Conservation (phyloP, 1,139 yeast genomes). For the Entelexis sorbosivorans region DNA sequence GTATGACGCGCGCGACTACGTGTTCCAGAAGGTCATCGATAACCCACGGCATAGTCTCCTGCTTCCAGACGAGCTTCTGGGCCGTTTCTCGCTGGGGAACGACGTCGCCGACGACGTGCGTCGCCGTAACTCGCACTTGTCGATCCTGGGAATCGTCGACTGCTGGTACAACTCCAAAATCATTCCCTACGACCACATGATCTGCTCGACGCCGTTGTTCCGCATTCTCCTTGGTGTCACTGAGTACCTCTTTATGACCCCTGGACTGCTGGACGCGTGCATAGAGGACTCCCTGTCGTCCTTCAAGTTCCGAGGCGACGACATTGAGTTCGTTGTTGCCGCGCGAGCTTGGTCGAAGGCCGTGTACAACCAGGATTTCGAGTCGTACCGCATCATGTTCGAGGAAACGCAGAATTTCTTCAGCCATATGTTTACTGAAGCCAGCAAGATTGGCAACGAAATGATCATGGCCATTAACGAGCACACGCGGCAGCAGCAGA, state of each 20-base stretch:
- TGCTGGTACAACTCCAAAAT: slow-evolving; percentile 81
- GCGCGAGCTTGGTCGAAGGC: slow-evolving; percentile 73
- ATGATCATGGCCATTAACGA: slow-evolving; percentile 72
- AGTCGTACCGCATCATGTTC: slow-evolving; percentile 58
- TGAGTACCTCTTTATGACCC: slow-evolving; percentile 79
- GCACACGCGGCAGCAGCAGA: slow-evolving; percentile 18
- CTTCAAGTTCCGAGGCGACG: slow-evolving; percentile 63
- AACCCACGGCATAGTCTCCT: slow-evolving; percentile 45
- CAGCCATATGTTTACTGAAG: slow-evolving; percentile 77
- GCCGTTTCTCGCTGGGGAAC: slow-evolving; percentile 53
- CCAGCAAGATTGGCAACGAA: slow-evolving; percentile 83
- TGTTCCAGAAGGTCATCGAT: slow-evolving; percentile 52
- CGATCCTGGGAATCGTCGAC: slow-evolving; percentile 82
- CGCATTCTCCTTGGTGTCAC: slow-evolving; percentile 89
- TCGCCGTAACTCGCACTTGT: slow-evolving; percentile 81
- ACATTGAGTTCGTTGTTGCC: slow-evolving; percentile 70
- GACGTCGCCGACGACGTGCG: slow-evolving; percentile 27
- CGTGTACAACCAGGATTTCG: slow-evolving; percentile 65
- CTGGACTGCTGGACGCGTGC: slow-evolving; percentile 67
- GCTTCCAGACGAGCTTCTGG: slow-evolving; percentile 68
- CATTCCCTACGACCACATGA: slow-evolving; percentile 90
- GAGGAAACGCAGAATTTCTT: slow-evolving; percentile 72
- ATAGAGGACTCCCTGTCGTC: slow-evolving; percentile 60
- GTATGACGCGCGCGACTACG: slow-evolving; percentile 55
- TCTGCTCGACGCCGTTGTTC: slow-evolving; percentile 88